Evolutionary conservation across 2,329 filamentous ascomycete species (phyloP).

Genomic region (Colletotrichum sp.): DNA sequence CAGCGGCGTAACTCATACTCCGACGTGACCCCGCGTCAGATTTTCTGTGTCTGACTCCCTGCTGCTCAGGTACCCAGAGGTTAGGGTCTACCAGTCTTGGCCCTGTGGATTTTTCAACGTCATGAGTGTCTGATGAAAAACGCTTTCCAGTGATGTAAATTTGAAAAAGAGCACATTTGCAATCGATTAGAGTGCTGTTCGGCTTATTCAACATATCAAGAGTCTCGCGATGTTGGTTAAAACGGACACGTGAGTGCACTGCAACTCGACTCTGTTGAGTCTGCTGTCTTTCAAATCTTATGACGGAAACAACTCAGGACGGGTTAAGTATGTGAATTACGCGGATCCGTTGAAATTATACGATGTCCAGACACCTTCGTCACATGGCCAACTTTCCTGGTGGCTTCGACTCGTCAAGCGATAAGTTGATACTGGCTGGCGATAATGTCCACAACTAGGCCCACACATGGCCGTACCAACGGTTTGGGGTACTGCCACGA

Average conservation of each 20-base stretch:
- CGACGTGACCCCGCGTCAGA: too few species aligned
- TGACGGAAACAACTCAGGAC: rapidly evolving
- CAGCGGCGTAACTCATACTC: too few species aligned
- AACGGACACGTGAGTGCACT: rapidly evolving
- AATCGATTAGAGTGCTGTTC: background rate
- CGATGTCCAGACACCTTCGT: rapidly evolving
- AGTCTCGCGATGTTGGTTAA: rapidly evolving
- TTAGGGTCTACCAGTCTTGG: too few species aligned
- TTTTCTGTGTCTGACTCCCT: too few species aligned
- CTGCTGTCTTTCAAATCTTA: background rate
- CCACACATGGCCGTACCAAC: background rate
- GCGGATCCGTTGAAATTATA: rapidly evolving
- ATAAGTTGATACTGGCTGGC: background rate
- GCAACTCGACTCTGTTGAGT: rapidly evolving
- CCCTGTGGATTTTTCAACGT: background rate
- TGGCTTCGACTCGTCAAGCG: background rate
- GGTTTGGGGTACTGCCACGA: background rate
- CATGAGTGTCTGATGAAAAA: background rate
- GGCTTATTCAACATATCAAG: background rate
- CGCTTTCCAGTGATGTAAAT: background rate
- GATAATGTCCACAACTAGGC: background rate
- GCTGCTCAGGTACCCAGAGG: too few species aligned
- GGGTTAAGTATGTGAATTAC: background rate
- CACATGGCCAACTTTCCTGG: background rate
- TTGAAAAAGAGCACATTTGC: too few species aligned